These are phyloP conservation scores for Mangifera indica DNA, from an alignment of 345 rosid genomes.

Conservation along the genomic window DNA sequence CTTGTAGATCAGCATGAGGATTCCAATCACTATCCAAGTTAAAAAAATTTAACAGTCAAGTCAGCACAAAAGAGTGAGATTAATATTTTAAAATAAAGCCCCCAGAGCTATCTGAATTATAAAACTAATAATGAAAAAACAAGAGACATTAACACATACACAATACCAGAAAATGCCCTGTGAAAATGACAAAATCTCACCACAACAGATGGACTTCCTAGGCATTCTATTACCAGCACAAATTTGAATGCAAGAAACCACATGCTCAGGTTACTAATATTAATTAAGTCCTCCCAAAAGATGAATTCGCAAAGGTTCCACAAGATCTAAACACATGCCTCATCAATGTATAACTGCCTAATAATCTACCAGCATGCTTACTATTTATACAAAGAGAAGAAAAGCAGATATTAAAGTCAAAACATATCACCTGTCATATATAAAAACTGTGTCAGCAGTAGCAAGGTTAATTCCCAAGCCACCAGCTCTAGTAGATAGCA, in stretches of 20 bases:
- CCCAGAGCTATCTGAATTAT: slow-evolving; percentile 6
- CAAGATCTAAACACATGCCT: slow-evolving; percentile 5
- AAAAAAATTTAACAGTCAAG: neutral
- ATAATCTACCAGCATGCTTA: neutral
- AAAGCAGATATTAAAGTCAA: slow-evolving; percentile 4
- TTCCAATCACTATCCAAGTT: slow-evolving; percentile 87
- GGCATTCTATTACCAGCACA: neutral
- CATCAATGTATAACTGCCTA: neutral
- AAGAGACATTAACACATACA: neutral
- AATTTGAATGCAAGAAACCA: neutral
- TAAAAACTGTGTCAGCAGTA: slow-evolving; percentile 97
- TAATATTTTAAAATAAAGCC: neutral
- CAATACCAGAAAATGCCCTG: neutral
- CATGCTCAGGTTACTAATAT: neutral
- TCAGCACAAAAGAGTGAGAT: slow-evolving; percentile 6
- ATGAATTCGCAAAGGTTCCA: slow-evolving; percentile 12
- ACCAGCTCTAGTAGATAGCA: slow-evolving; percentile 99
- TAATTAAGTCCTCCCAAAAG: neutral
- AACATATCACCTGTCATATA: slow-evolving; percentile 80
- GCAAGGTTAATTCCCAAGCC: slow-evolving; percentile 99
- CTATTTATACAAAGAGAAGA: neutral
- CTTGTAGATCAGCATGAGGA: slow-evolving; percentile 99
- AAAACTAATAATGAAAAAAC: neutral
- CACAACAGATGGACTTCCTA: neutral
- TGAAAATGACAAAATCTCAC: neutral